Evolutionary conservation across 345 rosid genomes (phyloP).

Genomic region (Aurinia saxatilis): DNA sequence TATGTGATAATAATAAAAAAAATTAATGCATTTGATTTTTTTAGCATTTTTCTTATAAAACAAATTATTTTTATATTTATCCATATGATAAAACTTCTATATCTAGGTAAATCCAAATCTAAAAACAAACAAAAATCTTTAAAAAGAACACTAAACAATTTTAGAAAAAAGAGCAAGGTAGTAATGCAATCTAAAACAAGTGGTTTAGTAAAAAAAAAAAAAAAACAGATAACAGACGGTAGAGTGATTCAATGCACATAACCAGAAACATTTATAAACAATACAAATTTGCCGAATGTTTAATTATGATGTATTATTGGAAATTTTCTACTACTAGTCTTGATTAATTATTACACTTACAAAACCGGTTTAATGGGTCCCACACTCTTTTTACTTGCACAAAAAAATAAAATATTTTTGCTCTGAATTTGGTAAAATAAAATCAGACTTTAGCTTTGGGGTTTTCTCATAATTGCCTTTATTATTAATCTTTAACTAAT

Average conservation of each 20-base stretch:
- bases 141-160: too few relatives aligned
- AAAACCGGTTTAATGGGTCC: slow-evolving; percentile 13
- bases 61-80: too few relatives aligned
- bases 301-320: slow-evolving; percentile 4
- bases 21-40: too few relatives aligned
- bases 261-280: neutral
- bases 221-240: neutral
- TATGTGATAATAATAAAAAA: too few relatives aligned
- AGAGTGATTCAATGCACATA: neutral
- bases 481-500: slow-evolving; percentile 16
- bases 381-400: slow-evolving; percentile 6
- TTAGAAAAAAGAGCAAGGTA: too few relatives aligned
- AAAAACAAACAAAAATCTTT: too few relatives aligned
- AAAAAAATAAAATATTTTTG: neutral
- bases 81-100: too few relatives aligned
- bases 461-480: slow-evolving; percentile 20
- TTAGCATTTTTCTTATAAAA: too few relatives aligned
- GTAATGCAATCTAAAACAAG: neutral
- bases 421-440: slow-evolving; percentile 8
- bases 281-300: neutral
- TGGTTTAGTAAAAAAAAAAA: neutral
- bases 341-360: neutral
- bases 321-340: neutral
- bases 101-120: too few relatives aligned
- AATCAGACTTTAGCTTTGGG: neutral